Percentiles rank a stretch among this genome's conserved stretches.
Evolutionary conservation across 2,329 filamentous ascomycete species (phyloP).

Genomic region (Periglandula ipomoeae): DNA sequence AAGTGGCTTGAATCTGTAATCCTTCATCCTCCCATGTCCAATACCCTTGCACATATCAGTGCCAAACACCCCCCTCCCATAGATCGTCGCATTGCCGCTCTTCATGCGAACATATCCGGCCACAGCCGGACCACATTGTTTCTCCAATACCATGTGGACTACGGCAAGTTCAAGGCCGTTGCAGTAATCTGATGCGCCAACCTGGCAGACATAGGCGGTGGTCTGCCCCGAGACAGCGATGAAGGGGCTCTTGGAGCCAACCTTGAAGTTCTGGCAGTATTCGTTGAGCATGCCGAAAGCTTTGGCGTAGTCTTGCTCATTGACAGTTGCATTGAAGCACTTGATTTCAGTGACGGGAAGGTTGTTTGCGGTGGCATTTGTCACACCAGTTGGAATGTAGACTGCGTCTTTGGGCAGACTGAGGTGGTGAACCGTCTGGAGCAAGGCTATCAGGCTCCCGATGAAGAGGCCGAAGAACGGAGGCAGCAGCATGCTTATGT

Average conservation of each 20-base stretch:
- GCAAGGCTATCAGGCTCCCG: not conserved
- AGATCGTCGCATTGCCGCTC: not conserved
- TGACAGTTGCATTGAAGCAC: not conserved
- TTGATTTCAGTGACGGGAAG: not conserved
- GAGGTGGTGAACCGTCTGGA: not conserved
- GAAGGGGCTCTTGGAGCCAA: not conserved
- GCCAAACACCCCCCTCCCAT: conserved; percentile 1
- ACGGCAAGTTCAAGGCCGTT: not conserved
- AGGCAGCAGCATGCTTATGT: no score
- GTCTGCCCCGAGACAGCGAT: conserved; percentile 1
- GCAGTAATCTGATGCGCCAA: not conserved
- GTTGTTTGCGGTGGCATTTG: not conserved
- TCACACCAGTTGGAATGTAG: no score
- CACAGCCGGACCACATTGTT: not conserved
- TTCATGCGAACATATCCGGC: not conserved
- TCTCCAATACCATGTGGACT: not conserved
- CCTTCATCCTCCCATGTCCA: not conserved
- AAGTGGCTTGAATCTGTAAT: not conserved
- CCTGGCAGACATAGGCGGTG: conserved; percentile 3
- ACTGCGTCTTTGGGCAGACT: no score
- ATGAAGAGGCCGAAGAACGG: not conserved
- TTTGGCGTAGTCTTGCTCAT: not conserved
- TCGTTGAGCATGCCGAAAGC: not conserved
- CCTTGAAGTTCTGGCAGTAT: conserved; percentile 1
- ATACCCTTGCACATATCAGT: not conserved